Base-by-base conservation (phyloP, 164 flowering plant species). In the Tetracentron sinense region DNA sequence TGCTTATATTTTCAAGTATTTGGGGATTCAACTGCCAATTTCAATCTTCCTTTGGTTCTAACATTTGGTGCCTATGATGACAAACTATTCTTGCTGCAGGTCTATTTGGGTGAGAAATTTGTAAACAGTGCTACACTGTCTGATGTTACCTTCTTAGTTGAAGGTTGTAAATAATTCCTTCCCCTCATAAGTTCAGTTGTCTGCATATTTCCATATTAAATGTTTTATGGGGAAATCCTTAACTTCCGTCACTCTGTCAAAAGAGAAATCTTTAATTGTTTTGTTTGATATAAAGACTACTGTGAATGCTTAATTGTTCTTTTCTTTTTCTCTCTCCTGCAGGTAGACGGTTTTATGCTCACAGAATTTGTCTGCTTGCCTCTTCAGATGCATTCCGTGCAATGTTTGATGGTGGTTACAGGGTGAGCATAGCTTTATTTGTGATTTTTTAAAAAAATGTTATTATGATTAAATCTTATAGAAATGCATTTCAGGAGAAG, bases 301-400 rank as follows among this genome's bases (percentile, higher is more conserved):
- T 19, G 21, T 49, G 22, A 49, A 61, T 44, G 57, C 42, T 56
- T 19, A 35, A 31, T 23, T 58, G 10, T 58, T 49, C 42, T n/a
- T n/a, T n/a, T n/a, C n/a, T n/a, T 57, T 22, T 44, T 27, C 53
- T 21, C 56, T 55, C 20, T 56, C 38, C 62, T 72, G 58, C 79
- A 86, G 95, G 95, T 61, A 75, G 66, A 63, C 83, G 96, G 65
- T 95, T 95, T 77, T 85, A 85, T 78, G 97, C 99, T 20, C 99
- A 95, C 69, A 74, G 97, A 61, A 92, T 92, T 63, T 92, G 97
- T 65, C 74, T 95, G 49, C 92, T 95, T 73, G 97, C 97, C 67
- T 95, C 99, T 66, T 95, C 97, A 28, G 99, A 95, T 77, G 88
- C 96, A 72, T 95, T 95, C 48, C 90, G 99, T 63, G 99, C 99